Conservation (phyloP, 441 rosid genomes). For the Populus tomentosa region DNA sequence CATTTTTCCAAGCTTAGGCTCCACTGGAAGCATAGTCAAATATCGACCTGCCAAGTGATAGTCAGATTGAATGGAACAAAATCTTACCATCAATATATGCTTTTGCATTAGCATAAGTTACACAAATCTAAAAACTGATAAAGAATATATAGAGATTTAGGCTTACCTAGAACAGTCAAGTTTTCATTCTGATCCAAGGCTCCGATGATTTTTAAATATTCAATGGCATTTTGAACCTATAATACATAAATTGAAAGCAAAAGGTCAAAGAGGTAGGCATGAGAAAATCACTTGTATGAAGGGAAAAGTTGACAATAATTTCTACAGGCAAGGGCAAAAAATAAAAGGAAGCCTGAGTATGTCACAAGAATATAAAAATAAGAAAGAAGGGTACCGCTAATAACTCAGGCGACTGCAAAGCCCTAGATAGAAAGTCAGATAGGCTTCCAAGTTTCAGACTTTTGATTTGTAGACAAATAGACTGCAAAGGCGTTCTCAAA, state of each 20-base stretch:
- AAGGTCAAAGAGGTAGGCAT: background rate
- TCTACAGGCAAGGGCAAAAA: background rate
- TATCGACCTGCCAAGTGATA: conserved; percentile 58
- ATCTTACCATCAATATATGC: conserved; percentile 4
- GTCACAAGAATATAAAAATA: conserved; percentile 3
- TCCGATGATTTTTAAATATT: conserved; percentile 77
- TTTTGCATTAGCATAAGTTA: background rate
- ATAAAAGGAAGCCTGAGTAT: background rate
- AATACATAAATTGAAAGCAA: conserved; percentile 7
- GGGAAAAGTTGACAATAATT: background rate
- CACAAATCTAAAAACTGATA: conserved; percentile 10
- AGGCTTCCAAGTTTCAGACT: conserved; percentile 80
- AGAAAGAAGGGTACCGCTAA: conserved; percentile 51
- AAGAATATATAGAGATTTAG: background rate
- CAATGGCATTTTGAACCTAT: conserved; percentile 90
- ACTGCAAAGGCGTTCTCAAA: conserved; percentile 89
- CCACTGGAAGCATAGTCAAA: conserved; percentile 83
- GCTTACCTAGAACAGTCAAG: conserved; percentile 70
- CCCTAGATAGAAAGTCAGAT: conserved; percentile 72
- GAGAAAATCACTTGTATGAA: background rate
- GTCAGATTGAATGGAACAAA: conserved; percentile 10
- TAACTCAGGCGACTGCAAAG: conserved; percentile 86
- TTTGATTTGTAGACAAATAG: conserved; percentile 89
- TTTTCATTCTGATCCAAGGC: conserved; percentile 79
- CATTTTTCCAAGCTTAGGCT: conserved; percentile 98